Evolutionary conservation across 495 filamentous ascomycete species (phyloP).

Genomic region (Xylaria curta): DNA sequence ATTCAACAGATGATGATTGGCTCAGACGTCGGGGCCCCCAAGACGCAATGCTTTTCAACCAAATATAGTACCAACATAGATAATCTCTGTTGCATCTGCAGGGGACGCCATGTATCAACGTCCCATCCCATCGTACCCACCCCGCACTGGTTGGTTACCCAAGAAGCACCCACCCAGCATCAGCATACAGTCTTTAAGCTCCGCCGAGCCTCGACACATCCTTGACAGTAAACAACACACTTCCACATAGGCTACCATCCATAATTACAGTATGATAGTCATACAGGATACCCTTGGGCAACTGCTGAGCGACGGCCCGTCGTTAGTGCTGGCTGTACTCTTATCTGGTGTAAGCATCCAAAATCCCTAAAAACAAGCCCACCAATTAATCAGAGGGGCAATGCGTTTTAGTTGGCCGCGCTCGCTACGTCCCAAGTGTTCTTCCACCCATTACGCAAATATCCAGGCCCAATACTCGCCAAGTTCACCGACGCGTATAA

Average conservation of each 20-base stretch:
- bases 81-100: background rate
- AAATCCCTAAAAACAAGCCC: background rate
- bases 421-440: background rate
- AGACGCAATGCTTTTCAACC: background rate
- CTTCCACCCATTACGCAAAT: constrained; percentile 23
- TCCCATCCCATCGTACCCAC: background rate
- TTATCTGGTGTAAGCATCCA: background rate
- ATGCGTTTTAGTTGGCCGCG: background rate
- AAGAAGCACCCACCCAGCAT: background rate
- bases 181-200: background rate
- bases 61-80: background rate
- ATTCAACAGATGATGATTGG: background rate
- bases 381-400: background rate
- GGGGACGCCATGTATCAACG: no score
- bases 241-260: background rate
- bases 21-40: background rate
- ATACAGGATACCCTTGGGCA: background rate
- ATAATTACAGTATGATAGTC: background rate
- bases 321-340: background rate
- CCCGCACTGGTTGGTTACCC: background rate
- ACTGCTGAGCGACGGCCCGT: background rate
- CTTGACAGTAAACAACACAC: background rate
- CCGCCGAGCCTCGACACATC: background rate
- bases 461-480: constrained; percentile 27
- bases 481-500: constrained; percentile 30